Evolutionary conservation across 768 basidiomycete species (phyloP).

Genomic region (Rubroboletus pulcherrimus): DNA sequence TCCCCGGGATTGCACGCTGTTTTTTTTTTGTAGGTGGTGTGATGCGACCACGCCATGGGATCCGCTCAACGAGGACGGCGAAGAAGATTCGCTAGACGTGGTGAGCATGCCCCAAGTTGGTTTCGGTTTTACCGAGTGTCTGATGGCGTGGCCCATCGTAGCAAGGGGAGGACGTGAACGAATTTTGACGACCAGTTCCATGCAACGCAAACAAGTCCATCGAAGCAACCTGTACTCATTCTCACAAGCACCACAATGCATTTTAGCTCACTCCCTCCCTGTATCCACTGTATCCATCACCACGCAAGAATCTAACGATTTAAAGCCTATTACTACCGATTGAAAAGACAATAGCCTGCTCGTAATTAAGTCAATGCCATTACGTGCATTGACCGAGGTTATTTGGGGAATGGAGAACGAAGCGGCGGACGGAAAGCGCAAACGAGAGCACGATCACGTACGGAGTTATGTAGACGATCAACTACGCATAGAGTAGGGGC

Average conservation of each 20-base stretch:
- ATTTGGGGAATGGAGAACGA: constrained; percentile 2
- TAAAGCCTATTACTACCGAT: not conserved
- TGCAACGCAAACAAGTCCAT: not conserved
- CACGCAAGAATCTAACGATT: not conserved
- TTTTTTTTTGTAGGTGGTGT: constrained; percentile 16
- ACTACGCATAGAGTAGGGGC: constrained; percentile 23
- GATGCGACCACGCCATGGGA: constrained; percentile 20
- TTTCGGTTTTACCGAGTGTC: not conserved
- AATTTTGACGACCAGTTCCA: not conserved
- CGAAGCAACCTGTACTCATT: not conserved
- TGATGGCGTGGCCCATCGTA: not conserved
- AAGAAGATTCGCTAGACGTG: constrained; percentile 14
- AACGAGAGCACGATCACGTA: constrained; percentile 8
- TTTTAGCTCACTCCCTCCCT: not conserved
- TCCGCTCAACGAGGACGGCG: constrained; percentile 25
- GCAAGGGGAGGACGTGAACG: not conserved
- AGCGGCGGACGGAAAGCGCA: constrained; percentile 6
- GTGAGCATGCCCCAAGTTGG: not conserved
- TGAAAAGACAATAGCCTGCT: not conserved
- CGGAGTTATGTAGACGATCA: constrained; percentile 10
- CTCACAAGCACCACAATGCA: not conserved
- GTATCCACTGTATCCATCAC: not conserved
- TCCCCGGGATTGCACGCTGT: too few relatives aligned
- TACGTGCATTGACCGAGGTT: not conserved
- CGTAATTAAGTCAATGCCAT: not conserved